Evolutionary conservation across 345 rosid species (phyloP).

Genomic region (Lumnitzera littorea): DNA sequence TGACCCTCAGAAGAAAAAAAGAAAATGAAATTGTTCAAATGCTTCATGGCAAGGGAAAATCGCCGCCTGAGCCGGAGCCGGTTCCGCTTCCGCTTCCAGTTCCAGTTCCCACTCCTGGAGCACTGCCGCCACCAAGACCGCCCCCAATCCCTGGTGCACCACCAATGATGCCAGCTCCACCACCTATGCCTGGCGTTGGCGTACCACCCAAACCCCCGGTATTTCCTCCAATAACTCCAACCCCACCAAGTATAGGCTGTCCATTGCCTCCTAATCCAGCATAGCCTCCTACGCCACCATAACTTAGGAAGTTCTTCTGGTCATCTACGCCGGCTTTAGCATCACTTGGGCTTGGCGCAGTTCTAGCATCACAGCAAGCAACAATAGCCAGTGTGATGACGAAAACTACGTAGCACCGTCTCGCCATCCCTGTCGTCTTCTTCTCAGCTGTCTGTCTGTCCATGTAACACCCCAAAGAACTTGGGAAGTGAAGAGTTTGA

Average conservation of each 20-base stretch:
- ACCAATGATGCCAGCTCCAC: slow-evolving; percentile 18
- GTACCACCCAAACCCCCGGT: slow-evolving; percentile 25
- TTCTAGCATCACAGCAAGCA: slow-evolving; percentile 27
- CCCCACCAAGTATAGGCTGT: slow-evolving; percentile 38
- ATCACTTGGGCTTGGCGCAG: slow-evolving; percentile 13
- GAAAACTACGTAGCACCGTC: slow-evolving; percentile 8
- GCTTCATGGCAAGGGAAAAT: slow-evolving; percentile 35
- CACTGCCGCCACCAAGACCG: slow-evolving; percentile 12
- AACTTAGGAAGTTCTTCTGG: slow-evolving; percentile 59
- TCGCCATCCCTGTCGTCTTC: slow-evolving; percentile 25
- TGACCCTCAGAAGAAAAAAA: not conserved
- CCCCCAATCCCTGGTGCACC: slow-evolving; percentile 25
- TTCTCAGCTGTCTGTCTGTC: not conserved
- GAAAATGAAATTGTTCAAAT: not conserved
- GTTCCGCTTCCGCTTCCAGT: not conserved
- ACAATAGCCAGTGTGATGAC: slow-evolving; percentile 28
- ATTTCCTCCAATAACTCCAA: slow-evolving; percentile 43
- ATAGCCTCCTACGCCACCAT: slow-evolving; percentile 59
- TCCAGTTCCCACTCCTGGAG: slow-evolving; percentile 7
- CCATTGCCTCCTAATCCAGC: slow-evolving; percentile 52
- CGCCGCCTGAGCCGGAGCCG: slow-evolving; percentile 26
- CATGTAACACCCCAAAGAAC: not conserved
- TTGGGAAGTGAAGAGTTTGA: not conserved
- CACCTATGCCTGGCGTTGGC: slow-evolving; percentile 22
- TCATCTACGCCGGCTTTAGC: slow-evolving; percentile 36